phyloP scores from a whole-genome alignment of 306 rosid genomes.

The Vigna hirtella region DNA sequence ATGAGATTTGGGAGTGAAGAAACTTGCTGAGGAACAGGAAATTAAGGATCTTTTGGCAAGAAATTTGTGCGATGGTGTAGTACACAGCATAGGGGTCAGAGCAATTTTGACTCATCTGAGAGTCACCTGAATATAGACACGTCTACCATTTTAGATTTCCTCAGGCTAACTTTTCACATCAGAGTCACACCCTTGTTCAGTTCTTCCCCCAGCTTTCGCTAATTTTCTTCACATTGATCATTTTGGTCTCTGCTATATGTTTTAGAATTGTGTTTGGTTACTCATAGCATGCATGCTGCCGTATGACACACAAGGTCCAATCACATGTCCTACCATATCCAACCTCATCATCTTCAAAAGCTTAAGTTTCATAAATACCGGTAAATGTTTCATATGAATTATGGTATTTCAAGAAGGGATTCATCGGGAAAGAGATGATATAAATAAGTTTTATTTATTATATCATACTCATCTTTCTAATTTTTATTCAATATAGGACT shows the following conservation, averaged over 20 bases:
- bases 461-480: too few species aligned
- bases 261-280: neutral
- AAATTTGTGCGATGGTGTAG: too few species aligned
- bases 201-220: neutral
- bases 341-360: too few species aligned
- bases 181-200: slow-evolving; percentile 8
- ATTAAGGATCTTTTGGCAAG: neutral
- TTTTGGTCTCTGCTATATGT: neutral
- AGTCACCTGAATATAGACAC: too few species aligned
- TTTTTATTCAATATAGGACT: too few species aligned
- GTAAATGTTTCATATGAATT: too few species aligned
- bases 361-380: too few species aligned
- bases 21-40: slow-evolving; percentile 20
- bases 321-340: neutral
- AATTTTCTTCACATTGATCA: slow-evolving; percentile 32
- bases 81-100: too few species aligned
- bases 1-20: slow-evolving; percentile 28
- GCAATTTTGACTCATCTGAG: too few species aligned
- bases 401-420: too few species aligned
- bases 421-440: too few species aligned
- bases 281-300: slow-evolving; percentile 19
- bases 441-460: too few species aligned
- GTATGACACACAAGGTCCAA: slow-evolving; percentile 16
- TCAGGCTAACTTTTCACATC: slow-evolving; percentile 49
- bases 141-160: slow-evolving; percentile 25